Evolutionary conservation across 345 rosid species (phyloP).

Genomic region (Sapria himalayana): DNA sequence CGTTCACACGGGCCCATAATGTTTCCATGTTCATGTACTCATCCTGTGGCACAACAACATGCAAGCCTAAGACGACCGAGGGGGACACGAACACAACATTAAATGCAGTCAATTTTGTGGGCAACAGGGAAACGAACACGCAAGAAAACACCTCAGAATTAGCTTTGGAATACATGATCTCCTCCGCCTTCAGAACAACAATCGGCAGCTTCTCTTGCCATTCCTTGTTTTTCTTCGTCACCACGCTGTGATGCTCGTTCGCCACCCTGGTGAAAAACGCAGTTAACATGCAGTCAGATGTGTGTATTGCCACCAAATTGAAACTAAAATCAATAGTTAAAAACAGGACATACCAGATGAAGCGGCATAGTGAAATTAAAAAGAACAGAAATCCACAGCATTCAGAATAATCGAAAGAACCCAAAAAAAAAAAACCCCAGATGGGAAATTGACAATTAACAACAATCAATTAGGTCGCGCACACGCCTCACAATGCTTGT

Average conservation of each 20-base stretch:
- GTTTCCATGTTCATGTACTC: conserved; percentile 64
- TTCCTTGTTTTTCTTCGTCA: conserved; percentile 67
- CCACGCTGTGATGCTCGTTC: conserved; percentile 30
- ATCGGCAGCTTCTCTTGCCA: conserved; percentile 80
- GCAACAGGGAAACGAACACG: too few species aligned
- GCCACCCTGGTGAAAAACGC: conserved; percentile 41
- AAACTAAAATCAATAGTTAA: too few species aligned
- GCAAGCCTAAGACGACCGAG: conserved; percentile 1
- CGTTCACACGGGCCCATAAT: conserved; percentile 79
- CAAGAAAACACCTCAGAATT: conserved; percentile 59
- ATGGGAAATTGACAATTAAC: neutral
- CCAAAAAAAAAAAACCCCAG: conserved; percentile 2
- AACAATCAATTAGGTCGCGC: too few species aligned
- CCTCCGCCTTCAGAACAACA: conserved; percentile 76
- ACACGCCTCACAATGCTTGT: too few species aligned
- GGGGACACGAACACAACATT: too few species aligned
- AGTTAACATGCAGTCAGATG: too few species aligned
- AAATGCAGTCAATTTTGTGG: too few species aligned
- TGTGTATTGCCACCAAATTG: too few species aligned
- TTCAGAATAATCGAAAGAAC: too few species aligned
- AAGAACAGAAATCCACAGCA: conserved; percentile 9
- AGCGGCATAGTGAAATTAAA: conserved; percentile 10
- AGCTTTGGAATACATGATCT: conserved; percentile 93
- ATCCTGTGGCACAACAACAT: conserved; percentile 19
- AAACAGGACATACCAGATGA: too few species aligned